Evolutionary conservation across 805 yeast genomes (phyloP), one percentile per base, ranked within the genome.

Genomic region (Saturnispora silvae): DNA sequence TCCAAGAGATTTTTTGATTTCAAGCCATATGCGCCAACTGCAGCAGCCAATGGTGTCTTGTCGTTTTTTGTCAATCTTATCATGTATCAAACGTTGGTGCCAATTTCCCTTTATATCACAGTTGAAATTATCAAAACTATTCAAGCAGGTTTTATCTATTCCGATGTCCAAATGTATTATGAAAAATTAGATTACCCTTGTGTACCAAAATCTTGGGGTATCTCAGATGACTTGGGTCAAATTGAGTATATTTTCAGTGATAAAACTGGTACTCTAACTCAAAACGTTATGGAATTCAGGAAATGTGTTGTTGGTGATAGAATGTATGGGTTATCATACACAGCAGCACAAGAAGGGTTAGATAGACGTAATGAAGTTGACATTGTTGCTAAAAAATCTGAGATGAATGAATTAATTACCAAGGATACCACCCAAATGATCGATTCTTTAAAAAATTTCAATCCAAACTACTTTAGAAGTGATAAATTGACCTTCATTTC

Each of bases 201-300:
- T 54, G 68, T 76, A 1, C 89, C 94, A 3, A 80, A 81, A 48
- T 71, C 87, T 1, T 81, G 94, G 94, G 76, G 76, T 44, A 77
- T 81, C 31, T 77, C 86, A 5, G 94, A 81, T 57, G 94, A 81
- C 55, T 65, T 81, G 45, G 94, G 94, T 15, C 94, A 81, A 54
- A 77, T 81, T 42, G 92, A 81, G 55, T 81, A 79, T 52, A 70
- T 81, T 29, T 81, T 81, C 56, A 76, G 85, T 53, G 94, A 81
- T 61, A 81, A 81, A 56, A 81, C 94, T 0, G 94, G 94, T 26
- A 81, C 94, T 0, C 63, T 81, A 49, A 81, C 94, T 5, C 89
- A 81, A 56, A 81, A 81, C 50, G 74, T 79, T 19, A 81, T 81
- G 94, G 85, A 80, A 52, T 82, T 81, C 60, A 74, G 75, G 42